Conservation (phyloP, 2,329 filamentous ascomycete species). For the Shiraia sp. region DNA sequence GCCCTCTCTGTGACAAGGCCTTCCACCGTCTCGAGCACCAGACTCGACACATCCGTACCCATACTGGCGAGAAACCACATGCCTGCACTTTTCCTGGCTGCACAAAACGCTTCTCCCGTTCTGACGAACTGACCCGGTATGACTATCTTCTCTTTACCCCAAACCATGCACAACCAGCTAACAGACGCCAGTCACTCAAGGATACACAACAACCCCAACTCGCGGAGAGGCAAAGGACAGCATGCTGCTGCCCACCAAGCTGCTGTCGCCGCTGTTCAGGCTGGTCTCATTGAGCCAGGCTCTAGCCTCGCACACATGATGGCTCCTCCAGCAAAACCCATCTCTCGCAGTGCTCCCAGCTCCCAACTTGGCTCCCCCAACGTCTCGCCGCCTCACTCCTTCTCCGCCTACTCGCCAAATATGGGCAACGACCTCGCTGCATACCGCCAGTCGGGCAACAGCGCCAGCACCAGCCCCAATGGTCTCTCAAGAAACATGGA, state of each 20-base stretch:
- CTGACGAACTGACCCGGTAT: conserved; percentile 79
- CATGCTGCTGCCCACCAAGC: conserved; percentile 62
- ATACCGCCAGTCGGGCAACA: conserved; percentile 49
- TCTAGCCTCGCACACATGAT: conserved; percentile 66
- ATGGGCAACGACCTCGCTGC: conserved; percentile 62
- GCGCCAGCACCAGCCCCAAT: conserved; percentile 50
- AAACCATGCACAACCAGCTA: conserved; percentile 7
- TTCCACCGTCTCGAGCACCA: conserved; percentile 98
- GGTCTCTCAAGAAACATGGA: conserved; percentile 63
- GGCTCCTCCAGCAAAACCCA: conserved; percentile 73
- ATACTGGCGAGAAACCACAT: conserved; percentile 98
- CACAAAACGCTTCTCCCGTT: conserved; percentile 95
- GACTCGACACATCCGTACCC: conserved; percentile 87
- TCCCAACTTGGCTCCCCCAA: conserved; percentile 92
- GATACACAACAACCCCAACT: conserved; percentile 99
- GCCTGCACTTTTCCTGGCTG: conserved; percentile 94
- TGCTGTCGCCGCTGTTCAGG: conserved; percentile 56
- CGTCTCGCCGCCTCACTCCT: conserved; percentile 91
- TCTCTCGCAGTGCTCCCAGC: conserved; percentile 84
- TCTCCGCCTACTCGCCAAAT: conserved; percentile 64
- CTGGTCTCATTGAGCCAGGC: conserved; percentile 56
- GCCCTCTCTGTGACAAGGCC: conserved; percentile 95
- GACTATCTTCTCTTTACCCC: not conserved
- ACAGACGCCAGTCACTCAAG: conserved; percentile 73
- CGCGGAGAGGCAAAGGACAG: conserved; percentile 86